Evolutionary conservation across 73 alveolate genomes (phyloP).

Genomic region (Paramecium primaurelia): DNA sequence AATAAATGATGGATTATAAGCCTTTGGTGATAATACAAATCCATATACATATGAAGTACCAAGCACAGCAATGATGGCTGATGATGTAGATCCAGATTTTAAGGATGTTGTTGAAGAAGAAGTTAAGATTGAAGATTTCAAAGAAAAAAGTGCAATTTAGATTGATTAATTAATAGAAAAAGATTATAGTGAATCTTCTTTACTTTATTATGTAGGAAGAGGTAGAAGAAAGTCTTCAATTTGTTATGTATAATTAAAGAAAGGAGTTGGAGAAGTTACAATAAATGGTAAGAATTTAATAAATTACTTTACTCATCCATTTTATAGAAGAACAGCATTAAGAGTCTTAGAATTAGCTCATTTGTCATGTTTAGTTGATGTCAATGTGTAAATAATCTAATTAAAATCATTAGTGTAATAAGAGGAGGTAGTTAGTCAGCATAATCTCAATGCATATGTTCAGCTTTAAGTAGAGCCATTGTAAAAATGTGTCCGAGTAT

Average conservation of each 20-base stretch:
- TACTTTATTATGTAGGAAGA: neutral
- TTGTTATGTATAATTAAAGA: neutral
- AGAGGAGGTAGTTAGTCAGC: conserved; percentile 7
- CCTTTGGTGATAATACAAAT: neutral
- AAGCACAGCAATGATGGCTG: neutral
- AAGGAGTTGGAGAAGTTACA: conserved; percentile 1
- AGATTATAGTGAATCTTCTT: neutral
- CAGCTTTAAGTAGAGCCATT: neutral
- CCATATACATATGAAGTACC: neutral
- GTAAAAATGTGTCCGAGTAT: conserved; percentile 16
- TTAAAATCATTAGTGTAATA: neutral
- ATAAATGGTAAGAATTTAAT: neutral
- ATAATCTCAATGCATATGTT: neutral
- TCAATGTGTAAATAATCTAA: neutral
- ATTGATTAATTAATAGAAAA: neutral
- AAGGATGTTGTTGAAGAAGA: neutral
- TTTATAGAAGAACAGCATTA: conserved; percentile 4
- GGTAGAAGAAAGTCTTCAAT: neutral
- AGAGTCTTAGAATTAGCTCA: neutral
- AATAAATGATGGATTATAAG: neutral
- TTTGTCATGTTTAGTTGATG: conserved; percentile 16
- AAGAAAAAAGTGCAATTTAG: neutral
- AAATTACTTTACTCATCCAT: neutral
- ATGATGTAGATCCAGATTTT: conserved; percentile 16
- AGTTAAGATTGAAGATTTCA: neutral